Conservation (phyloP, 2,329 filamentous ascomycete species). For the Fusarium sp. region DNA sequence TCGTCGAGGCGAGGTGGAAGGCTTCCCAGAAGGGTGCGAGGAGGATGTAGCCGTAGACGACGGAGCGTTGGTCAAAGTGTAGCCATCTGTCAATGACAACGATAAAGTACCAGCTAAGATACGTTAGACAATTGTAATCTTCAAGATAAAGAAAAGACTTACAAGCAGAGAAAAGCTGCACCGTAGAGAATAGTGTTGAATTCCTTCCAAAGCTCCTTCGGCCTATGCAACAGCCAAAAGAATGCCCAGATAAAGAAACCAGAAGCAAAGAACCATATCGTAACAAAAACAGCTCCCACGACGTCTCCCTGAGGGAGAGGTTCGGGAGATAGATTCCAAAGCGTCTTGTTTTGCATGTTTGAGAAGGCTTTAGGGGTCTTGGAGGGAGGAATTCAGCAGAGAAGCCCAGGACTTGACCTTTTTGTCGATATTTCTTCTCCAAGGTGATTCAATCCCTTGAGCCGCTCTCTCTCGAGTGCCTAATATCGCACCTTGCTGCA, state of each 20-base stretch:
- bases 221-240: not conserved
- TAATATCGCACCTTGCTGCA: not conserved
- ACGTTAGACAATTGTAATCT: not conserved
- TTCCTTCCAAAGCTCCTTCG: constrained; percentile 9
- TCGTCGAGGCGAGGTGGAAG: constrained; percentile 17
- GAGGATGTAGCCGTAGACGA: constrained; percentile 22
- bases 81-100: constrained; percentile 22
- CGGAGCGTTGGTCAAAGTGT: constrained; percentile 6
- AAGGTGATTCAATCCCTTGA: not conserved
- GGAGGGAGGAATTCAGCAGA: not conserved
- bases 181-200: constrained; percentile 16
- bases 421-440: not conserved
- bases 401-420: not conserved
- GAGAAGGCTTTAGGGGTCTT: not conserved
- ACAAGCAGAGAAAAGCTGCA: constrained; percentile 3
- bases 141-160: not conserved
- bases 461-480: not conserved
- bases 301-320: constrained; percentile 6
- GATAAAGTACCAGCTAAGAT: constrained; percentile 11
- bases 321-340: constrained; percentile 4
- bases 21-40: constrained; percentile 17
- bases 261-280: constrained; percentile 15
- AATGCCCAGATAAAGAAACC: not conserved
- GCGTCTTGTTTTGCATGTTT: constrained; percentile 13
- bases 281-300: constrained; percentile 11